Evolutionary conservation across 306 rosid species (phyloP).

Genomic region (Vicia sativa): DNA sequence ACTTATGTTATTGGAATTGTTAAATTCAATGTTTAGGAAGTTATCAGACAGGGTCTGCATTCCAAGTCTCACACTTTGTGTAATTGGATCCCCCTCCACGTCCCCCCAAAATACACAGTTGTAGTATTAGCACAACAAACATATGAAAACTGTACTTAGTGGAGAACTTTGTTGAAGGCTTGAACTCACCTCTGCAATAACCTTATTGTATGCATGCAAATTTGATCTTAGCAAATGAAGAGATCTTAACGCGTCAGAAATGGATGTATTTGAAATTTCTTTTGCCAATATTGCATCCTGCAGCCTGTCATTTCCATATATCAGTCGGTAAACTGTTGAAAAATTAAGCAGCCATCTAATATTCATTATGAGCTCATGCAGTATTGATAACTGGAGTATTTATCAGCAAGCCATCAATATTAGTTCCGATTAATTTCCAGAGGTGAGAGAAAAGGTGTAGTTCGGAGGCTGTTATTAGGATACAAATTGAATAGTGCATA

Average conservation of each 20-base stretch:
- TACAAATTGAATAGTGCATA: constrained; percentile 34
- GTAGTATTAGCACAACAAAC: background rate
- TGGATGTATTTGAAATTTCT: constrained; percentile 50
- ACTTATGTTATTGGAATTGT: background rate
- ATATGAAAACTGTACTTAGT: constrained; percentile 6
- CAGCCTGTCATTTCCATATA: constrained; percentile 54
- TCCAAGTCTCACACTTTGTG: constrained; percentile 1
- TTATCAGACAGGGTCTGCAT: constrained; percentile 11
- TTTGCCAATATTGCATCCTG: constrained; percentile 57
- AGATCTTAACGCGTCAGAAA: constrained; percentile 60
- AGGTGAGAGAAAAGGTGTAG: constrained; percentile 26
- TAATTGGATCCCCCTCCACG: background rate
- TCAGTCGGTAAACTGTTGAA: constrained; percentile 6
- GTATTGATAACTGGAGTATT: constrained; percentile 20
- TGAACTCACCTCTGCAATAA: constrained; percentile 75
- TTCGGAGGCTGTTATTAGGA: constrained; percentile 20
- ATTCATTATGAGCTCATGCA: constrained; percentile 22
- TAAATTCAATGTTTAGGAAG: constrained; percentile 20
- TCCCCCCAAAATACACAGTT: constrained; percentile 2
- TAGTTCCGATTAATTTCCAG: constrained; percentile 31
- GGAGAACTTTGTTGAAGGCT: background rate
- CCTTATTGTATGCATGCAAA: constrained; percentile 71
- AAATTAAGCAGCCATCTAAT: constrained; percentile 19
- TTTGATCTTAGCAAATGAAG: constrained; percentile 63
- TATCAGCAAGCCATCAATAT: constrained; percentile 34